Evolutionary conservation across 164 flowering plant genomes (phyloP).

Genomic region (grape (Vitis vinifera)): DNA sequence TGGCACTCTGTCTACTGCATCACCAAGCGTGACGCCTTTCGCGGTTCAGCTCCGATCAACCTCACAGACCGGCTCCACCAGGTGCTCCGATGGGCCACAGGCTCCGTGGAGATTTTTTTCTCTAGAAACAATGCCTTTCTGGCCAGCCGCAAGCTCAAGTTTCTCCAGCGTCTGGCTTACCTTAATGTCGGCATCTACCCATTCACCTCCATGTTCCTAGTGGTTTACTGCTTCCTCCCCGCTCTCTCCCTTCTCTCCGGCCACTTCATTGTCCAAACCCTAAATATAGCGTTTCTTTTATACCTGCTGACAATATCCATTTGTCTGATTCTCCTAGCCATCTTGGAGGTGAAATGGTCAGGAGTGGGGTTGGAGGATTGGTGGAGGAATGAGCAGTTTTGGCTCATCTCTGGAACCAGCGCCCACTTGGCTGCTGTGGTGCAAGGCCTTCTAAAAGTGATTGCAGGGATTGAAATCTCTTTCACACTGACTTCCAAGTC

Average conservation of each 20-base stretch:
- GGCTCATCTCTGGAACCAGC: constrained; percentile 80
- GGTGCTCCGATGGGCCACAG: constrained; percentile 85
- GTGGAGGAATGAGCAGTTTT: constrained; percentile 91
- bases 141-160: constrained; percentile 39
- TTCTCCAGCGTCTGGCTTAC: constrained; percentile 72
- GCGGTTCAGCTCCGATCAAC: constrained; percentile 83
- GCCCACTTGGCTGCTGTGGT: constrained; percentile 74
- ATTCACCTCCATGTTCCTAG: constrained; percentile 68
- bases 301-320: constrained; percentile 56
- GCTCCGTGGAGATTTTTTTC: constrained; percentile 85
- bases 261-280: constrained; percentile 58
- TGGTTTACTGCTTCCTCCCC: constrained; percentile 78
- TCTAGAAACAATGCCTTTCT: constrained; percentile 75
- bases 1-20: constrained; percentile 80
- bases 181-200: constrained; percentile 79
- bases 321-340: constrained; percentile 50
- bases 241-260: constrained; percentile 82
- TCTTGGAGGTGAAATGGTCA: constrained; percentile 76
- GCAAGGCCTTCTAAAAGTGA: constrained; percentile 73
- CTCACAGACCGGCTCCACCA: constrained; percentile 81
- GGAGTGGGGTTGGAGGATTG: constrained; percentile 75
- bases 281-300: constrained; percentile 47
- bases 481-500: constrained; percentile 78
- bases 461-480: constrained; percentile 77
- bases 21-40: constrained; percentile 77